Conservation (phyloP, 768 basidiomycete genomes). For the Terana coerulea region DNA sequence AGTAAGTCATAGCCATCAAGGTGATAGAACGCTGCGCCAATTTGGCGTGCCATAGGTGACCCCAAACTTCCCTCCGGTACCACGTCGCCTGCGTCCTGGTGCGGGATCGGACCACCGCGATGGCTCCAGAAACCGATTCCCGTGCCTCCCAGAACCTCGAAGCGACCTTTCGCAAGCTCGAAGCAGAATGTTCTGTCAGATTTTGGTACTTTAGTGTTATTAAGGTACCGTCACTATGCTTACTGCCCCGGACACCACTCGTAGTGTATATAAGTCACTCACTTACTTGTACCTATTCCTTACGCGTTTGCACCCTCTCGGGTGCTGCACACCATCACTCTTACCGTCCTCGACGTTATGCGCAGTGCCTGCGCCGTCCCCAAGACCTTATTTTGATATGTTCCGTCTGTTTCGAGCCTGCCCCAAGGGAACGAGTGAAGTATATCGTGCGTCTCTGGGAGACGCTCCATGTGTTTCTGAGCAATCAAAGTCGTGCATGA, state of each 20-base stretch:
- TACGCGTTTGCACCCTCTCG: too few relatives aligned
- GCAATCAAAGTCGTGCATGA: too few relatives aligned
- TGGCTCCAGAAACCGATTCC: conserved; percentile 41
- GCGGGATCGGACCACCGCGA: conserved; percentile 31
- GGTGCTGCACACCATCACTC: too few relatives aligned
- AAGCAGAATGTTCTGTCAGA: conserved; percentile 35
- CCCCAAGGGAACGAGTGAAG: conserved; percentile 41
- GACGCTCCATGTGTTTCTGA: conserved; percentile 37
- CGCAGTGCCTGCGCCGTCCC: too few relatives aligned
- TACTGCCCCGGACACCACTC: too few relatives aligned
- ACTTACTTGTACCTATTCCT: too few relatives aligned
- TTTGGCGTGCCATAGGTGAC: background rate
- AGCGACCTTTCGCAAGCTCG: conserved; percentile 32
- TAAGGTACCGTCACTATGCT: too few relatives aligned
- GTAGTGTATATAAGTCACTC: too few relatives aligned
- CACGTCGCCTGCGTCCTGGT: conserved; percentile 11
- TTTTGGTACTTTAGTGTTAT: too few relatives aligned
- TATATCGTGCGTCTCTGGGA: conserved; percentile 29
- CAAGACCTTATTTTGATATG: too few relatives aligned
- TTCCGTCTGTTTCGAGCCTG: conserved; percentile 37
- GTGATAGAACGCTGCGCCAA: background rate
- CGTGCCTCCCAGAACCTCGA: conserved; percentile 33
- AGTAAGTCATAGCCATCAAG: conserved; percentile 10
- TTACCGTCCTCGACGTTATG: too few relatives aligned
- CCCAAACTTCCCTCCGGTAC: too few relatives aligned